These are phyloP conservation scores for Copromyces sp. DNA, from an alignment of 495 filamentous ascomycete species.

Conservation along the genomic window DNA sequence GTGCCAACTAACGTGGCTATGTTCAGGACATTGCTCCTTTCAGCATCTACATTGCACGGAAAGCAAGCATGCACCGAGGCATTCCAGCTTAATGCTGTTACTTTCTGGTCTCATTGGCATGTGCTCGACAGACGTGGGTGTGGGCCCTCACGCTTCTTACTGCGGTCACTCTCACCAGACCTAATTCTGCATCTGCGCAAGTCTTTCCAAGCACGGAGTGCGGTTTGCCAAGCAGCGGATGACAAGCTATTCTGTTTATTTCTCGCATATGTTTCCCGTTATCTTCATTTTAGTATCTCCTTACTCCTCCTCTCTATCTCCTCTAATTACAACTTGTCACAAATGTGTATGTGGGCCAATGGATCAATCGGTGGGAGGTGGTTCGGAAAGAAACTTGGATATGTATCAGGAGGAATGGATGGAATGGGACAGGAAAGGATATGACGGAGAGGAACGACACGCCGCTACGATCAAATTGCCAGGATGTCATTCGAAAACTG, in stretches of 20 bases:
- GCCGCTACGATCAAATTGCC: neutral
- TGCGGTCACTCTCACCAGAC: neutral
- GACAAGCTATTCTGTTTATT: neutral
- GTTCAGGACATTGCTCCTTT: conserved; percentile 23
- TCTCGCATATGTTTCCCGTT: neutral
- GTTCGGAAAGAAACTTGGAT: neutral
- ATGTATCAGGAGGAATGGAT: neutral
- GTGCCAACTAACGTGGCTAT: neutral
- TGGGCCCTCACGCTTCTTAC: neutral
- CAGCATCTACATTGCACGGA: conserved; percentile 22
- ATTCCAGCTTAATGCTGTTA: conserved; percentile 3
- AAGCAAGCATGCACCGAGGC: conserved; percentile 20
- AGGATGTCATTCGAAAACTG: neutral
- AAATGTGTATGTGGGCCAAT: neutral
- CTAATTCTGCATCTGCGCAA: neutral
- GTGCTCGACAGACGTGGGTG: neutral
- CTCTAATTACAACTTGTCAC: neutral
- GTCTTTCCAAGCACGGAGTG: neutral
- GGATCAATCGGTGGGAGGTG: neutral
- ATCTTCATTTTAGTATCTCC: neutral
- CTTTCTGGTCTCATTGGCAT: neutral
- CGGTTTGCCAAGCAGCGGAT: neutral
- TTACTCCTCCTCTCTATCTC: neutral
- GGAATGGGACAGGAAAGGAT: neutral
- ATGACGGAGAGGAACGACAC: neutral